These are phyloP conservation scores for Luvunga scandens DNA, from an alignment of 345 rosid genomes.

Conservation along the genomic window DNA sequence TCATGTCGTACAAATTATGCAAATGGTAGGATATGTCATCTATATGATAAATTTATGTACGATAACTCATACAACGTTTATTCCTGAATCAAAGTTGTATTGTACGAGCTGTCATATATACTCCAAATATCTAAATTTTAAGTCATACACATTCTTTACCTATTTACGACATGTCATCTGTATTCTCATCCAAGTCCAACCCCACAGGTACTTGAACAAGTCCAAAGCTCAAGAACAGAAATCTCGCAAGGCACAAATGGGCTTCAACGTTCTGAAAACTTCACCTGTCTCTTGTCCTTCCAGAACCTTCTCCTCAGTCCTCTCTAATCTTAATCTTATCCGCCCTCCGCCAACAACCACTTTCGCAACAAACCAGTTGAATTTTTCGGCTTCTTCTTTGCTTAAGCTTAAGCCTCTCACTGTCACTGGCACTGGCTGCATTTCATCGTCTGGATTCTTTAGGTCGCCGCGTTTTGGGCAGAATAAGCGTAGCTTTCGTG, in stretches of 20 bases:
- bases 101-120: no score
- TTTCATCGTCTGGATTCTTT: constrained; percentile 22
- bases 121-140: no score
- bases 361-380: not conserved
- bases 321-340: not conserved
- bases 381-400: not conserved
- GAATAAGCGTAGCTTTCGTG: constrained; percentile 40
- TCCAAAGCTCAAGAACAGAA: not conserved
- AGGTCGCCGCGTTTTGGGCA: constrained; percentile 19
- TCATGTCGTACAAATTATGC: no score
- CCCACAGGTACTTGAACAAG: not conserved
- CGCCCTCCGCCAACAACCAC: not conserved
- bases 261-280: constrained; percentile 32
- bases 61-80: no score
- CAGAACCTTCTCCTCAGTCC: constrained; percentile 3
- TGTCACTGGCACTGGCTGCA: not conserved
- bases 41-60: no score
- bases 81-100: fast-evolving
- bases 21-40: no score
- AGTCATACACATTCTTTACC: no score
- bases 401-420: constrained; percentile 8
- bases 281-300: constrained; percentile 32
- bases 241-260: constrained; percentile 26
- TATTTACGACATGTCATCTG: no score
- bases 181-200: no score